Base-by-base conservation (phyloP, 768 basidiomycete genomes). In the Serpula lacrymans region DNA sequence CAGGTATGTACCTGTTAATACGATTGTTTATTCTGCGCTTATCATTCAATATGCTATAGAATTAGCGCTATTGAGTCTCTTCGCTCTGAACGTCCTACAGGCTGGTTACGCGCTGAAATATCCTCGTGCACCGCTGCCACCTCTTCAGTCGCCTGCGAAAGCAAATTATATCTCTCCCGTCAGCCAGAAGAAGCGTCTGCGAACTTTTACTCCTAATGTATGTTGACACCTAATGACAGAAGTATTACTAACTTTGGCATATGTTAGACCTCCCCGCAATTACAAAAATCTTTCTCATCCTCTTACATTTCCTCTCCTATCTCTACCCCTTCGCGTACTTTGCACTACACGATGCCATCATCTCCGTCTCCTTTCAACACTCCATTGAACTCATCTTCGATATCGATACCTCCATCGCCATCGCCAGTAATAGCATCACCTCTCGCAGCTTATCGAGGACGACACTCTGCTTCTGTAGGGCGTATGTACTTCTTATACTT, bases 371-470 rank as follows among this genome's bases (percentile, higher is more conserved):
- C 69, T 0, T 49, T 67, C 44, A 45, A 64, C 38, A 36, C 37
- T 46, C 71, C 67, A 34, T 54, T 63, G 5, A 61, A 54, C 4
- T 57, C 58, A 2, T 57, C 59, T 1, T 46, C 61, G 4, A 27
- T 42, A 47, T 45, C 63, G 37, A 43, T 51, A 27, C 51, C 66
- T 34, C 54, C 59, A 22, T 67, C 68, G 2, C 62, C 68, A 5
- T 57, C 63, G 0, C 65, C 67, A 4, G 65, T 67, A 8, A 24
- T 53, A 6, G 45, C 57, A 11, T 51, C 55, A 9, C 54, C 57
- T n/a, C 56, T 68, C 9, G 61, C 64, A 6, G 62, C 68, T 4
- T 69, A 68, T 36, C 51, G 65, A 11, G 69, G 69, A 21, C 61
- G 54, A 39, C 69, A 70, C 39, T 52, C 57, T 13, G 44, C 54